A percentile compares a stretch with the other conserved stretches of the same genome.
Conservation (phyloP, 257 asterid species). For the Datura wrightii region DNA sequence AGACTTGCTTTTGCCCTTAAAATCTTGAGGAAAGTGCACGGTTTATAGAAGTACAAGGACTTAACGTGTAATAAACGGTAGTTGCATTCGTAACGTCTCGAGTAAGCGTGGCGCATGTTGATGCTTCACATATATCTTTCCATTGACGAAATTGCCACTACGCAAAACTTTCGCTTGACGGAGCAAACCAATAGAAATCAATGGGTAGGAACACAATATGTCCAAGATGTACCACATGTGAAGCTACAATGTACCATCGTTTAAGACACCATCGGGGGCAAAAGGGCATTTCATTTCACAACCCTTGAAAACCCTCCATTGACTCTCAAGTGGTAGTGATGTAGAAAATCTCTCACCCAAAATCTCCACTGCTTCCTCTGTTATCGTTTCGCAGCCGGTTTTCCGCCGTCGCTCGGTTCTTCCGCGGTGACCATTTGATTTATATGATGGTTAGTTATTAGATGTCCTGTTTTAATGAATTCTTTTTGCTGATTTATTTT, state of each 20-base stretch:
- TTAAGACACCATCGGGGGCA: neutral
- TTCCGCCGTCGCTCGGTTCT: neutral
- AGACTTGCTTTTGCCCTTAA: too few species aligned
- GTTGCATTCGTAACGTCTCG: neutral
- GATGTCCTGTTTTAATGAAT: neutral
- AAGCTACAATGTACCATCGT: neutral
- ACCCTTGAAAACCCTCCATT: conserved; percentile 25
- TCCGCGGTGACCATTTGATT: neutral
- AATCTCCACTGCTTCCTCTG: neutral
- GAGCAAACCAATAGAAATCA: neutral
- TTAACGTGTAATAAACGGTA: neutral
- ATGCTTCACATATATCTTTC: neutral
- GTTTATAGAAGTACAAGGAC: conserved; percentile 4
- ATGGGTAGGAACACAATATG: neutral
- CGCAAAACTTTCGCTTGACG: neutral
- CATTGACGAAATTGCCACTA: conserved; percentile 14
- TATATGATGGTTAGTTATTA: neutral
- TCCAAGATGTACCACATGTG: neutral
- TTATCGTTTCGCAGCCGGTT: neutral
- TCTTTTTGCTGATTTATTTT: neutral
- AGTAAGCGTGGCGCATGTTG: conserved; percentile 1
- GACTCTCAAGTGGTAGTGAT: conserved; percentile 21
- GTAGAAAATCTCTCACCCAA: neutral
- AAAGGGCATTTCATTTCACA: conserved; percentile 24
- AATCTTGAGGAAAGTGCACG: neutral